phyloP scores from a whole-genome alignment of 2,329 filamentous ascomycete genomes.

The Ophiostoma pallidulum region DNA sequence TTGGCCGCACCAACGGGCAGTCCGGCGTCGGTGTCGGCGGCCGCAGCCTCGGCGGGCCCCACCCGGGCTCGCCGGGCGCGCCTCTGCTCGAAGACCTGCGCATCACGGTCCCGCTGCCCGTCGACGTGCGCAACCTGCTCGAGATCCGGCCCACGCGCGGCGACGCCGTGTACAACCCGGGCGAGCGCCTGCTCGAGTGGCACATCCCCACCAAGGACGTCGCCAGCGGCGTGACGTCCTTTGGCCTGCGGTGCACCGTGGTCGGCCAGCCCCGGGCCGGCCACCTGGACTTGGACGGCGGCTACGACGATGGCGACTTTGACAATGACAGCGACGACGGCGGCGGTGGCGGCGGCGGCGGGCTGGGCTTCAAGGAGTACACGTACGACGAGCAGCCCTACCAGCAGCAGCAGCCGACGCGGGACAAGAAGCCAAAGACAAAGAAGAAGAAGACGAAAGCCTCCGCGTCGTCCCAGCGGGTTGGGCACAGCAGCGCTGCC shows the following conservation, averaged over 20 bases:
- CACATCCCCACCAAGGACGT: constrained; percentile 70
- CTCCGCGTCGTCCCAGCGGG: no score
- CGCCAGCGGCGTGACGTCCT: constrained; percentile 54
- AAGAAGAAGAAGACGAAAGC: constrained; percentile 1
- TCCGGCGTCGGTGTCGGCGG: constrained; percentile 5
- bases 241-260: constrained; percentile 71
- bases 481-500: not conserved
- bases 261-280: constrained; percentile 46
- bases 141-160: constrained; percentile 74
- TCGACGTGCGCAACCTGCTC: constrained; percentile 69
- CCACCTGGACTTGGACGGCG: constrained; percentile 33
- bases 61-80: constrained; percentile 45
- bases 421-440: constrained; percentile 21
- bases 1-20: constrained; percentile 6
- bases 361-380: constrained; percentile 45
- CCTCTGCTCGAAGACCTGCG: constrained; percentile 66
- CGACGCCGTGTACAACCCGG: constrained; percentile 71
- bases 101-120: constrained; percentile 69
- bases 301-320: constrained; percentile 38
- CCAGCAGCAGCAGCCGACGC: constrained; percentile 25
- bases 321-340: constrained; percentile 30
- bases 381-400: constrained; percentile 48
- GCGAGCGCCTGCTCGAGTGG: constrained; percentile 71
- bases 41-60: constrained; percentile 33
- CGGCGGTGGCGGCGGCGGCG: constrained; percentile 30